Conservation (phyloP, 805 yeast species). For the Saccharomycopsis fermentans region DNA sequence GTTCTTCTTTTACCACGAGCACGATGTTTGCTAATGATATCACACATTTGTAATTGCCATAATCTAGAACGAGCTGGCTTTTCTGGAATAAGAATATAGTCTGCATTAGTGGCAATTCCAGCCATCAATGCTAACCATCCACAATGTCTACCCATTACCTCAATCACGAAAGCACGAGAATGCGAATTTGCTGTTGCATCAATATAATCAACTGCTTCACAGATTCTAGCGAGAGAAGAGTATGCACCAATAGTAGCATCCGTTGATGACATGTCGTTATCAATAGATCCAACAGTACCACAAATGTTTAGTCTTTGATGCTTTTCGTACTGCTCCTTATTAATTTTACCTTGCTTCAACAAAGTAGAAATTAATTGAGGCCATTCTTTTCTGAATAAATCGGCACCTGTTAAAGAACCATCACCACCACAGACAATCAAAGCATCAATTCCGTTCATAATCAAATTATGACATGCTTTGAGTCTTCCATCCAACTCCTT, state of each 20-base stretch:
- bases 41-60: conserved; percentile 62
- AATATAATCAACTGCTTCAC: conserved; percentile 67
- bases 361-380: conserved; percentile 57
- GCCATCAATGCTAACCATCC: conserved; percentile 83
- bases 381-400: conserved; percentile 68
- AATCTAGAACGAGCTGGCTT: conserved; percentile 52
- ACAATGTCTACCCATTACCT: conserved; percentile 86
- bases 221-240: conserved; percentile 66
- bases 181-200: conserved; percentile 81
- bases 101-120: conserved; percentile 73
- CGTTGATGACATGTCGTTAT: conserved; percentile 77
- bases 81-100: conserved; percentile 72
- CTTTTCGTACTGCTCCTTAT: conserved; percentile 35
- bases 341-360: conserved; percentile 33
- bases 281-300: conserved; percentile 77
- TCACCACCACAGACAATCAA: conserved; percentile 77
- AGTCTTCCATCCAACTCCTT: conserved; percentile 58
- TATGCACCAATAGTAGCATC: conserved; percentile 77
- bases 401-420: conserved; percentile 78
- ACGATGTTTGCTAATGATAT: conserved; percentile 55
- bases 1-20: conserved; percentile 67
- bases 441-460: conserved; percentile 66
- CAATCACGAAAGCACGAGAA: conserved; percentile 74
- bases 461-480: conserved; percentile 53
- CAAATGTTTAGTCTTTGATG: conserved; percentile 54